phyloP scores from a whole-genome alignment of 2,329 filamentous ascomycete species.

The Pyricularia sp. region DNA sequence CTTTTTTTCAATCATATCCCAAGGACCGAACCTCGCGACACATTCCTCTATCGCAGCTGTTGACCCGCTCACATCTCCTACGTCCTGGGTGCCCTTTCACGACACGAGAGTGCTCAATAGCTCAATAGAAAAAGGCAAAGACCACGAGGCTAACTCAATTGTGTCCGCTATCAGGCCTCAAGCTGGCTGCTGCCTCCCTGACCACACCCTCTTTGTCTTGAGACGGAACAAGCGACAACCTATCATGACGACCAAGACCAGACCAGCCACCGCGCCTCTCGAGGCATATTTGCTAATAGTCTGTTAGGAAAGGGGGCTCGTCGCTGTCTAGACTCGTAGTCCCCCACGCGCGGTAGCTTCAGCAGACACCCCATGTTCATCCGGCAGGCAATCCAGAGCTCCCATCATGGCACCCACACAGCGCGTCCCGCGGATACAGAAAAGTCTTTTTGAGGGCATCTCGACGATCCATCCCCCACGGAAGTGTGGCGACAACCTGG shows the following conservation, averaged over 20 bases:
- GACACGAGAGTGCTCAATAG: neutral
- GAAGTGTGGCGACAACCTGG: neutral
- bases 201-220: neutral
- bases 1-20: neutral
- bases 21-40: neutral
- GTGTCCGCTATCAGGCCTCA: neutral
- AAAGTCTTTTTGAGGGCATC: neutral
- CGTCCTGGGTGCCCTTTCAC: neutral
- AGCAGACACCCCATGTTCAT: neutral
- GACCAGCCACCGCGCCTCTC: neutral
- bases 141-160: neutral
- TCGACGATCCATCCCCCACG: neutral
- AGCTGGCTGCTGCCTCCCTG: neutral
- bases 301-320: neutral
- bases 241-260: neutral
- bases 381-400: too few relatives aligned
- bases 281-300: neutral
- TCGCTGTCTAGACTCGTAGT: neutral
- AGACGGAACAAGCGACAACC: neutral
- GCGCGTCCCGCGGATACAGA: neutral
- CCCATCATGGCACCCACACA: neutral
- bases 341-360: neutral
- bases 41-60: neutral
- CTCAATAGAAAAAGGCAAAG: neutral
- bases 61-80: neutral